Conservation (phyloP, 495 filamentous ascomycete genomes). For the Penicillium coffeae region DNA sequence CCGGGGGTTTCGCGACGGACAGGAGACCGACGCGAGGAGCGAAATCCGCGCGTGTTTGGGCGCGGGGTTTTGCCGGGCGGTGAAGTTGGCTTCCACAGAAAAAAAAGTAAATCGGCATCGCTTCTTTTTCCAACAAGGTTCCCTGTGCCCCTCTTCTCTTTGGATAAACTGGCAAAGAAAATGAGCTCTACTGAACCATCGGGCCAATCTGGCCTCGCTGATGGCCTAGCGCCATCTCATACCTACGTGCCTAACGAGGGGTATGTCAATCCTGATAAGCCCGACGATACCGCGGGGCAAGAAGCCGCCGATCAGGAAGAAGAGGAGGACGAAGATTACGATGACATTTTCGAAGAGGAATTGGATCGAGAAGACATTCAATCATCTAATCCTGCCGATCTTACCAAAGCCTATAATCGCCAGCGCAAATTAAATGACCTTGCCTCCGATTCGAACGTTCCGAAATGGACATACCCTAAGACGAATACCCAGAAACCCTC, state of each 20-base stretch:
- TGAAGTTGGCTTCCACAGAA: conserved; percentile 31
- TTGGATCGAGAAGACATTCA: conserved; percentile 56
- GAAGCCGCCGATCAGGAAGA: conserved; percentile 31
- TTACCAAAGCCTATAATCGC: conserved; percentile 89
- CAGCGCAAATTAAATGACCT: conserved; percentile 61
- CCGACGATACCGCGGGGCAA: conserved; percentile 35
- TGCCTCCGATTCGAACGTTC: conserved; percentile 51
- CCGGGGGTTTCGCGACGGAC: conserved; percentile 14
- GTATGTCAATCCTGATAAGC: conserved; percentile 39
- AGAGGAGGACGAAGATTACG: conserved; percentile 52
- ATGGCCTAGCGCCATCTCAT: conserved; percentile 48
- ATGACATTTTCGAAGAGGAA: conserved; percentile 55
- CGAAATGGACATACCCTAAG: conserved; percentile 60
- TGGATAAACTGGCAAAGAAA: conserved; percentile 5
- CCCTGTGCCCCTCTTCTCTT: not conserved
- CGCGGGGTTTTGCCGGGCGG: conserved; percentile 47
- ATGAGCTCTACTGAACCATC: conserved; percentile 27
- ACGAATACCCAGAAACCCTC: conserved; percentile 80
- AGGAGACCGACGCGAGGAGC: conserved; percentile 19
- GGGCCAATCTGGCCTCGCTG: conserved; percentile 32
- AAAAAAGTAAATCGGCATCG: conserved; percentile 26
- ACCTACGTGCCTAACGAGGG: conserved; percentile 54
- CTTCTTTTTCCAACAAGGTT: conserved; percentile 20
- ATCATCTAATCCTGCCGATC: conserved; percentile 59
- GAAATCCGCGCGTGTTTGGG: conserved; percentile 27